Evolutionary conservation across 192 early-diverging fungal genomes (phyloP), one percentile per base, ranked within the genome.

Genomic region (Glomus cerebriforme): DNA sequence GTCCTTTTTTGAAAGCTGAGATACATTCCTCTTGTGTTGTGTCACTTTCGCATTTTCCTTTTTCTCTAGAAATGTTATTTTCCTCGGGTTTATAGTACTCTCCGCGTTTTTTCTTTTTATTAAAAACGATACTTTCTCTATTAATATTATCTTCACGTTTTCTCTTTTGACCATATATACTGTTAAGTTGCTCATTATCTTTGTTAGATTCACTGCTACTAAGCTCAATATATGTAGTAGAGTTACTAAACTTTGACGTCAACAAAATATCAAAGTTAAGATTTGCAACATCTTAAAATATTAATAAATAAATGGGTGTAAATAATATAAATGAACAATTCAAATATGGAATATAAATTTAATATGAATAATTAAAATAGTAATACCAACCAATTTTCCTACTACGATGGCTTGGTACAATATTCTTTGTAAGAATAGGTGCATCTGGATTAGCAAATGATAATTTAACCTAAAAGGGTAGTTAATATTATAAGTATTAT

Each of bases 371-470:
- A 1, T 24, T 47, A n/a, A 12, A 26, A 0, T 12, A 71, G 3
- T 8, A 19, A 27, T 59, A 12, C 58, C 43, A 24, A 79, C 79
- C 71, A 70, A 74, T 70, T 29, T 79, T 79, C 29, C 79, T 60
- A 47, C 79, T 79, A 59, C 47, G 79, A 45, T 74, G 72, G 13
- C 62, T 75, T 47, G 71, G 79, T 1, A 79, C 45, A 62, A 74
- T 29, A n/a, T 34, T 45, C 19, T 47, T 35, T 12, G 47, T 73
- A 31, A 72, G 29, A 2, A 79, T 35, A 31, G 59, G 13, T 62
- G 62, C 60, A 7, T 24, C 43, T 71, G n/a, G n/a, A 71, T 71
- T 26, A 17, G 69, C 24, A 47, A 29, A 29, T 24, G 59, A 63
- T 63, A 76, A 31, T 1, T 26, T 1, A 64, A 76, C 15, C 74